Conservation (phyloP, 441 rosid genomes). For the Euphorbia celastroides region DNA sequence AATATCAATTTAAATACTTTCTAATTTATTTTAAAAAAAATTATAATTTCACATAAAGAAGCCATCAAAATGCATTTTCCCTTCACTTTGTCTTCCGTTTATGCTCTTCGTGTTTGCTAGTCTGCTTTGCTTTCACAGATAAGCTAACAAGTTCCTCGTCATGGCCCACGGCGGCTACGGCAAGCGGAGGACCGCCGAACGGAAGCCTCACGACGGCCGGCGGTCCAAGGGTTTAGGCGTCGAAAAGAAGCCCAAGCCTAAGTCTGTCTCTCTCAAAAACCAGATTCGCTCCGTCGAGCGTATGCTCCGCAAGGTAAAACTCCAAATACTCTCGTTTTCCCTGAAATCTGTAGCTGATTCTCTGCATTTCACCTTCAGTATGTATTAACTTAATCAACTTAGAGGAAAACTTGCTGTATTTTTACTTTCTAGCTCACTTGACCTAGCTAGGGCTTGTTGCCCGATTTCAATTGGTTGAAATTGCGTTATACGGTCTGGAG, state of each 20-base stretch:
- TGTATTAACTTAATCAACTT: not conserved
- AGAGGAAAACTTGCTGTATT: not conserved
- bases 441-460: constrained; percentile 21
- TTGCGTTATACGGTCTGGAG: constrained; percentile 42
- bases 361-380: not conserved
- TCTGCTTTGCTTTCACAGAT: not conserved
- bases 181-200: constrained; percentile 64
- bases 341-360: not conserved
- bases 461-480: constrained; percentile 36
- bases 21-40: no score
- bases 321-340: not conserved
- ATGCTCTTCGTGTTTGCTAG: no score
- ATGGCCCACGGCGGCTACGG: constrained; percentile 96
- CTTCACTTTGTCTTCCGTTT: not conserved
- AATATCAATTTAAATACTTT: no score
- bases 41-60: no score
- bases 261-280: constrained; percentile 71
- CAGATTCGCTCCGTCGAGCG: constrained; percentile 92
- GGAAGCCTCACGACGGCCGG: constrained; percentile 52
- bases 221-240: constrained; percentile 59
- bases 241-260: constrained; percentile 65
- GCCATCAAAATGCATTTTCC: no score
- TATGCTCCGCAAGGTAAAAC: constrained; percentile 78
- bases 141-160: not conserved
- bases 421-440: not conserved